phyloP scores from a whole-genome alignment of 331 rosid species.

The Saraca asoca region DNA sequence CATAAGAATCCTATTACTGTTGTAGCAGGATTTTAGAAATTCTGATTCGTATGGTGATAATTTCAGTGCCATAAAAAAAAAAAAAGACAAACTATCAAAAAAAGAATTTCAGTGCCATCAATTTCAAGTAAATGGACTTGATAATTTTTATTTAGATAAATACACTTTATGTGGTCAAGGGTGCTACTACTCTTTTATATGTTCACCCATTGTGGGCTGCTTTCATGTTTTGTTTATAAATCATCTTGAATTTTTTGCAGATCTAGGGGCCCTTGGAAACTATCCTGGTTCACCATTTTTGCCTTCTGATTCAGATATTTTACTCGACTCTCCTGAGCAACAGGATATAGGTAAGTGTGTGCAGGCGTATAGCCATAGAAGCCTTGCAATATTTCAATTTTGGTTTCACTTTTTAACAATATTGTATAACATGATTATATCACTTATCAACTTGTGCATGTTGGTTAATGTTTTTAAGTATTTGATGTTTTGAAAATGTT shows the following conservation, averaged over 20 bases:
- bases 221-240: slow-evolving; percentile 1
- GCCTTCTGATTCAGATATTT: slow-evolving; percentile 90
- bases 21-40: background rate
- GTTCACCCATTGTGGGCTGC: background rate
- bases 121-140: too few relatives aligned
- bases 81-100: too few relatives aligned
- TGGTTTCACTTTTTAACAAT: background rate
- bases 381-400: too few relatives aligned
- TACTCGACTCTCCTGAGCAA: slow-evolving; percentile 92
- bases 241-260: slow-evolving; percentile 55
- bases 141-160: too few relatives aligned
- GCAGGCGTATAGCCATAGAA: too few relatives aligned
- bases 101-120: too few relatives aligned
- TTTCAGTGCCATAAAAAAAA: too few relatives aligned
- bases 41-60: too few relatives aligned
- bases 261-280: slow-evolving; percentile 93
- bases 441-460: background rate
- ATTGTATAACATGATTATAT: background rate
- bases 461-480: too few relatives aligned
- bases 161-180: too few relatives aligned
- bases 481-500: too few relatives aligned
- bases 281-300: slow-evolving; percentile 95
- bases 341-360: slow-evolving; percentile 86
- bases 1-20: too few relatives aligned
- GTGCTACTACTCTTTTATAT: background rate